A percentile compares a stretch with the other conserved stretches of the same genome.
Evolutionary conservation across 2,329 filamentous ascomycete species (phyloP).

Genomic region (Grosmannia penicillata): DNA sequence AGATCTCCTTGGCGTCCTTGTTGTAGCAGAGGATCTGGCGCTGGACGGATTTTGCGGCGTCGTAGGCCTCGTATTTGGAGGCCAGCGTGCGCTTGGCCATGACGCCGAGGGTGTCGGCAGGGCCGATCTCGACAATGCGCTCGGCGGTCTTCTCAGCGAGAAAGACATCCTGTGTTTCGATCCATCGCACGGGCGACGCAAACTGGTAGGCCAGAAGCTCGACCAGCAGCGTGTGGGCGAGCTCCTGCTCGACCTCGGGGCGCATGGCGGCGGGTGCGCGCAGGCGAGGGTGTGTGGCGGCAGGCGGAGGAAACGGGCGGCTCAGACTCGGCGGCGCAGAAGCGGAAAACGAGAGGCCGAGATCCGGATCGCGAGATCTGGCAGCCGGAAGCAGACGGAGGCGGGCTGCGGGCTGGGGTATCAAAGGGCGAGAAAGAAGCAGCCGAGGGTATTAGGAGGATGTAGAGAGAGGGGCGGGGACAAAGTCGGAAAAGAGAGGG

Average conservation of each 20-base stretch:
- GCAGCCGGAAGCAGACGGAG: no score
- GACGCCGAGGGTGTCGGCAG: constrained; percentile 87
- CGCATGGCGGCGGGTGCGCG: constrained; percentile 48
- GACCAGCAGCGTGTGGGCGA: constrained; percentile 93
- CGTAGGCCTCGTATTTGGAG: constrained; percentile 96
- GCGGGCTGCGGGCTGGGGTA: no score
- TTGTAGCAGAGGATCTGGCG: constrained; percentile 98
- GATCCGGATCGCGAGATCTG: no score
- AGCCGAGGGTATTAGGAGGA: no score
- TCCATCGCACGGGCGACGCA: constrained; percentile 97
- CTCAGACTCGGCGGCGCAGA: no score
- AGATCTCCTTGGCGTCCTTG: constrained; percentile 98
- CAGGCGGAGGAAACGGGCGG: not conserved
- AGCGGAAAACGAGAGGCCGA: no score
- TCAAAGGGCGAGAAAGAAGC: no score
- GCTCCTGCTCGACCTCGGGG: constrained; percentile 98
- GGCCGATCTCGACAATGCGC: constrained; percentile 94
- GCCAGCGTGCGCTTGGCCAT: constrained; percentile 95
- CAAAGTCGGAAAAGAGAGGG: no score
- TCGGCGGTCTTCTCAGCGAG: constrained; percentile 91
- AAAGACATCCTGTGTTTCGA: constrained; percentile 99
- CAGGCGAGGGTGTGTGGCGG: not conserved
- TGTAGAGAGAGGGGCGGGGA: no score
- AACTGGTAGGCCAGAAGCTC: constrained; percentile 99
- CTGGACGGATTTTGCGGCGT: constrained; percentile 90